Base-by-base conservation (phyloP, 1,284 basidiomycete genomes). In the Ceratorhiza oryzae-sativae region DNA sequence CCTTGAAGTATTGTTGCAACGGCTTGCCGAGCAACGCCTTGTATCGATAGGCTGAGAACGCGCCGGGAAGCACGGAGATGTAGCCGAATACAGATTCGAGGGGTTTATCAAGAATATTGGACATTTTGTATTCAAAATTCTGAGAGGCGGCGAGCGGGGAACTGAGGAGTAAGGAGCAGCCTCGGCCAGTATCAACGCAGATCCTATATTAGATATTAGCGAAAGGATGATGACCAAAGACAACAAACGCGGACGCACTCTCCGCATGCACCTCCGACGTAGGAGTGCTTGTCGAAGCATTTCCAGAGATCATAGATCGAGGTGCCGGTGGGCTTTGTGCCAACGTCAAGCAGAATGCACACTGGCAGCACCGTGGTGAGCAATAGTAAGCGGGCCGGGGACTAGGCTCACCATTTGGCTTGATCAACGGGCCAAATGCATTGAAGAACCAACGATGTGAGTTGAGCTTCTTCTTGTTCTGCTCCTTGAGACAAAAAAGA, bases 391-490 rank as follows among this genome's bases (percentile, higher is more conserved):
- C 45, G 48, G 25, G 25, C 73, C 51, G 18, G 27, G 3, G n/a
- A 36, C 27, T 27, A 71, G 39, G 72, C 83, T 60, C 67, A 89
- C 90, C 89, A 76, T 93, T 91, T 30, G 92, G 92, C 61, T 91
- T 89, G 79, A 96, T 86, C 67, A 97, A 85, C 30, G 93, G 90
- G 15, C 94, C 94, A 76, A 98, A 93, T 0, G 94, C 95, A 78
- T 98, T 97, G 87, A 98, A 98, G 82, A 98, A 95, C 96, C 96
- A 98, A 51, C 96, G 88, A 78, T 95, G 93, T 78, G 89, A 91
- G 83, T 95, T 95, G 74, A 95, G 82, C 79, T 96, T 96, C 86
- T 95, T 96, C 87, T 95, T 93, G 84, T 97, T 97, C 82, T 94
- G 90, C 79, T 96, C 95, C 82, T 97, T 97, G 76, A 97, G 83